Percentiles rank a stretch among this genome's conserved stretches.
These are phyloP conservation scores for Thermomyces lanuginosus DNA, from an alignment of 2,329 filamentous ascomycete species.

Conservation along the genomic window DNA sequence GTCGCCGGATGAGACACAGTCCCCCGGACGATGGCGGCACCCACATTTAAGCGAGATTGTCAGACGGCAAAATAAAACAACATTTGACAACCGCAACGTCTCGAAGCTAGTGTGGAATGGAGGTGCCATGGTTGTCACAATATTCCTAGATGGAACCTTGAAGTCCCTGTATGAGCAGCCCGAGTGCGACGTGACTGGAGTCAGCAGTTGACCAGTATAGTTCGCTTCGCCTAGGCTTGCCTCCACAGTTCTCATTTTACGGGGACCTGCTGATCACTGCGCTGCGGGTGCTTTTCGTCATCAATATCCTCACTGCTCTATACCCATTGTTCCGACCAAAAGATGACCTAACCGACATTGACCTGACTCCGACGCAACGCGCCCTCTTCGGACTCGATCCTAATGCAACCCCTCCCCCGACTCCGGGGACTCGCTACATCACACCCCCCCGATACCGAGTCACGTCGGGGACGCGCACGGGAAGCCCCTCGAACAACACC, in stretches of 20 bases:
- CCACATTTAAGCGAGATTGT: constrained; percentile 78
- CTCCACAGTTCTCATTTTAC: constrained; percentile 23
- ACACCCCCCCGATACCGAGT: constrained; percentile 78
- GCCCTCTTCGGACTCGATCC: constrained; percentile 67
- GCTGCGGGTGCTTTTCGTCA: constrained; percentile 45
- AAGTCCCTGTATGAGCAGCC: constrained; percentile 20
- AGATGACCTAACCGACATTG: constrained; percentile 75
- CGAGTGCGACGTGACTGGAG: neutral
- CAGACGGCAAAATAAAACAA: constrained; percentile 58
- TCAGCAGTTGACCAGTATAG: constrained; percentile 13
- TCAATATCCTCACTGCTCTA: constrained; percentile 57
- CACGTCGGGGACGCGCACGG: constrained; percentile 43
- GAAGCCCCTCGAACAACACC: constrained; percentile 23
- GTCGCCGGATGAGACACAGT: constrained; percentile 17
- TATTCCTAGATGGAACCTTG: constrained; percentile 27
- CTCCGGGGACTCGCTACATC: constrained; percentile 55
- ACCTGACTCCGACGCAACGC: constrained; percentile 78
- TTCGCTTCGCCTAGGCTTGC: constrained; percentile 19
- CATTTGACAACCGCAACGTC: constrained; percentile 64
- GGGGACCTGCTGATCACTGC: constrained; percentile 35
- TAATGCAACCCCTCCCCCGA: constrained; percentile 43
- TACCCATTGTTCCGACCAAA: constrained; percentile 53
- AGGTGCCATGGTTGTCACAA: constrained; percentile 35
- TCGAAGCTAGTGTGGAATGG: constrained; percentile 53
- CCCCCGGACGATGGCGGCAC: constrained; percentile 73